Evolutionary conservation across 768 basidiomycete species (phyloP).

Genomic region (Glaciozyma martinii): DNA sequence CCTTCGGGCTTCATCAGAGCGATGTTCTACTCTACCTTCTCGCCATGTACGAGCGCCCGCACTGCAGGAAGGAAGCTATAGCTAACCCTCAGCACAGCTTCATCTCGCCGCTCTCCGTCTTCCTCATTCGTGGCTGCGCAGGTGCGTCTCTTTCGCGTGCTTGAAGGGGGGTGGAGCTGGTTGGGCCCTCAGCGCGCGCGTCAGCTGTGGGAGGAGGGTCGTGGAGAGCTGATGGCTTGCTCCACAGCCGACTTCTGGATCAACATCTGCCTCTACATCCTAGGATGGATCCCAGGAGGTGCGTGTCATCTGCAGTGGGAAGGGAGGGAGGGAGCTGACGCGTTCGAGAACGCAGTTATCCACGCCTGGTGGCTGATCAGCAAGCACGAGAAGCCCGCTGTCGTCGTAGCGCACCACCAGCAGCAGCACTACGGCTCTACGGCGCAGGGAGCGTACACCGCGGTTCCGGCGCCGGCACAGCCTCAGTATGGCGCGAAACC

Average conservation of each 20-base stretch:
- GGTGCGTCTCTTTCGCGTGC: background rate
- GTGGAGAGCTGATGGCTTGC: background rate
- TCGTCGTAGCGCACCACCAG: background rate
- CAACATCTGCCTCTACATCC: background rate
- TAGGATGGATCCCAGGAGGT: constrained; percentile 7
- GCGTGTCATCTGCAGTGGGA: background rate
- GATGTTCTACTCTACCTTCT: background rate
- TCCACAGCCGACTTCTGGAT: background rate
- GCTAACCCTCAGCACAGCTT: background rate
- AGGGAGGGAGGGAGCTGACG: background rate
- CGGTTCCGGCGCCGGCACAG: no score
- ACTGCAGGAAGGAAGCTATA: no score
- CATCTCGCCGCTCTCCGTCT: background rate
- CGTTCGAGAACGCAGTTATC: background rate
- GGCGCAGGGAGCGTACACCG: no score
- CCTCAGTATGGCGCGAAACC: no score
- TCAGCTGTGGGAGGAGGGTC: background rate
- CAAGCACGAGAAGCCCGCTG: background rate
- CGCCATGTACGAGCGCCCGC: background rate
- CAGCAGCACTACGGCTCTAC: no score
- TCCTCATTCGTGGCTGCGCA: background rate
- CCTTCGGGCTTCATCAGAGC: no score
- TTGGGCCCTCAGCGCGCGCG: no score
- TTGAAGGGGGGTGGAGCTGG: no score
- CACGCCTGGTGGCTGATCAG: constrained; percentile 11